These are phyloP conservation scores for Globomyces sp. DNA, from an alignment of 371 early-diverging fungal species.

Conservation along the genomic window DNA sequence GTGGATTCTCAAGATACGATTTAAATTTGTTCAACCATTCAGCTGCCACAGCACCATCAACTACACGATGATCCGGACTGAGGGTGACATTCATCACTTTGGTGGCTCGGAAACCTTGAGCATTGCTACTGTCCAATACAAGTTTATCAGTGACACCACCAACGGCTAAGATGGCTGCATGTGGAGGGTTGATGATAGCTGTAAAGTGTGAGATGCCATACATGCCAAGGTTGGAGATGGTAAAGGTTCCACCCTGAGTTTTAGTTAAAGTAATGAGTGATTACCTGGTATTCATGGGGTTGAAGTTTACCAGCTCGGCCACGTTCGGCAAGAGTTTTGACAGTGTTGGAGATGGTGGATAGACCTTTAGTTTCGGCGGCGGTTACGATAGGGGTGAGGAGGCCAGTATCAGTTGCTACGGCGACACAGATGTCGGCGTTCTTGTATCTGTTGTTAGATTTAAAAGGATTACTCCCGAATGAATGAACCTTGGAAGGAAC, in stretches of 20 bases:
- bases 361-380: constrained; percentile 86
- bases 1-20: constrained; percentile 93
- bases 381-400: constrained; percentile 95
- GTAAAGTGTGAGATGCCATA: constrained; percentile 91
- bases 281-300: constrained; percentile 89
- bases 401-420: constrained; percentile 86
- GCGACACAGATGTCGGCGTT: constrained; percentile 94
- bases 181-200: constrained; percentile 98
- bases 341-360: constrained; percentile 75
- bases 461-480: constrained; percentile 75
- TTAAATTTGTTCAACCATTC: constrained; percentile 90
- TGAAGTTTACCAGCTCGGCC: constrained; percentile 87
- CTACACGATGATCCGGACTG: constrained; percentile 94
- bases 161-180: constrained; percentile 92
- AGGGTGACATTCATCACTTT: constrained; percentile 86
- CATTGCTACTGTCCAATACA: constrained; percentile 67
- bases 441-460: constrained; percentile 64
- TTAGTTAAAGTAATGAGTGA: too few species aligned
- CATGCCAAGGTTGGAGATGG: constrained; percentile 99
- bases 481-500: constrained; percentile 90
- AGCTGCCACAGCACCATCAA: constrained; percentile 95
- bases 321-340: constrained; percentile 82
- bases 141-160: constrained; percentile 83
- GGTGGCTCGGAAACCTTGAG: constrained; percentile 59
- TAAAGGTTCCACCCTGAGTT: constrained; percentile 82